Base-by-base conservation (phyloP, 2,329 filamentous ascomycete species). In the Neofusicoccum kwambonambiense region DNA sequence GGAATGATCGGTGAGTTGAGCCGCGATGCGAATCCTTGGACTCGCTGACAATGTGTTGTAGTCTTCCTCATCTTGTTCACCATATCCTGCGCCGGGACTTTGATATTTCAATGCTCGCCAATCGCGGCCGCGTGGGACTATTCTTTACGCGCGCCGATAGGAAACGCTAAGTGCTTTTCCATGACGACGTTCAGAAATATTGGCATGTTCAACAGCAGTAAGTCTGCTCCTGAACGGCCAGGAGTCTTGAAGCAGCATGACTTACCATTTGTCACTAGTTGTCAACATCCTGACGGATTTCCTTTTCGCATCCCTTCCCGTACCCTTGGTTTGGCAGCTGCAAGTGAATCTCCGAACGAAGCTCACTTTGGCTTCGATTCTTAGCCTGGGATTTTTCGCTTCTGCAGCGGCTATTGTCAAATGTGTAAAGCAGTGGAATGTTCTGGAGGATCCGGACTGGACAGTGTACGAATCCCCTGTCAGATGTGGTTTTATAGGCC, bases 271-370 rank as follows among this genome's bases (percentile, higher is more conserved):
- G 31, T 31, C 27, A 31, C 6, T 37, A 8, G 71, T 71, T 17
- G 76, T 80, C 68, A 83, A 83, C 68, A 83, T 84, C 42, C 7
- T 81, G 5, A 79, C 82, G 3, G 82, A 84, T 64, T 65, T 80
- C 39, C 79, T 78, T 69, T 79, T 84, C 44, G 74, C 84, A 6
- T 58, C 73, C 0, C 73, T 84, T 1, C 82, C 82, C 1, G 72
- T 84, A 41, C 75, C 74, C 1, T 79, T 82, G 1, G 73, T 84
- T 0, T 71, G 73, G 4, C 72, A 72, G 1, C 73, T 83, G 5
- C 77, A 81, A 63, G 80, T 83, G 6, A 80, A 81, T 0, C 67
- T 63, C 0, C 74, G 76, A 1, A 80, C 83, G 57, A 84, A 84
- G 68, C 69, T 80, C 9, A 82, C 81, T 0, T 75, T 87, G 4